Evolutionary conservation across 169 alveolate species (phyloP).

Genomic region (Toxoplasma gondii): DNA sequence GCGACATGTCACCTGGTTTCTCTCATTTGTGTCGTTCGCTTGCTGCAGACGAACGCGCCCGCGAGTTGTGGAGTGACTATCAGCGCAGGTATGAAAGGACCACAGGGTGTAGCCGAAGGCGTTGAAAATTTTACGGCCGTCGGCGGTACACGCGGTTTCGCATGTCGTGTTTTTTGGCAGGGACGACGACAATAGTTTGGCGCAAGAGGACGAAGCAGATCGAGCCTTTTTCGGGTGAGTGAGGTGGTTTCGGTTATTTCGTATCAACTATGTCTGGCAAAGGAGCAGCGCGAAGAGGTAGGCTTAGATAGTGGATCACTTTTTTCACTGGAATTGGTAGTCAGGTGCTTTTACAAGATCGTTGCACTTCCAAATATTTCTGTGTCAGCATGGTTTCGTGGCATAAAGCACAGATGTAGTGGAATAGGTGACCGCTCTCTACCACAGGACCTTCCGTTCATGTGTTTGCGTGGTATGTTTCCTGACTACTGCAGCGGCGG

Average conservation of each 20-base stretch:
- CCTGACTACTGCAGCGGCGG: slow-evolving; percentile 19
- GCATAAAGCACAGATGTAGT: too few species aligned
- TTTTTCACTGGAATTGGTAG: not conserved
- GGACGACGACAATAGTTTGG: slow-evolving; percentile 1
- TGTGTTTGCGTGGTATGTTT: not conserved
- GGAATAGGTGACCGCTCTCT: not conserved
- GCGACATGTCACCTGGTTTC: not conserved
- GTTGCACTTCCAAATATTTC: too few species aligned
- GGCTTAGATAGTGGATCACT: not conserved
- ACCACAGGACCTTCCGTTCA: not conserved
- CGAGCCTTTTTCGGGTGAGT: slow-evolving; percentile 37
- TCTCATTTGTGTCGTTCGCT: not conserved
- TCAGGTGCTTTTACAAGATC: not conserved
- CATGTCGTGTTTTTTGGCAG: not conserved
- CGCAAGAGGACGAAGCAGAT: slow-evolving; percentile 13
- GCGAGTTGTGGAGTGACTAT: slow-evolving; percentile 28
- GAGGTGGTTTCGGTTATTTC: not conserved
- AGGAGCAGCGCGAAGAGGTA: not conserved
- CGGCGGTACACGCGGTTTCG: not conserved
- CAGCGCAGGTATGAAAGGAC: slow-evolving; percentile 6
- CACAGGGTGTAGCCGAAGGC: not conserved
- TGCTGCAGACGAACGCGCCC: slow-evolving; percentile 30
- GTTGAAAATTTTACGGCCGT: not conserved
- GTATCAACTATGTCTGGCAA: too few species aligned
- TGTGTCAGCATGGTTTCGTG: too few species aligned